Conservation (phyloP, 1,284 basidiomycete species). For the Xerocomus amazonicus region DNA sequence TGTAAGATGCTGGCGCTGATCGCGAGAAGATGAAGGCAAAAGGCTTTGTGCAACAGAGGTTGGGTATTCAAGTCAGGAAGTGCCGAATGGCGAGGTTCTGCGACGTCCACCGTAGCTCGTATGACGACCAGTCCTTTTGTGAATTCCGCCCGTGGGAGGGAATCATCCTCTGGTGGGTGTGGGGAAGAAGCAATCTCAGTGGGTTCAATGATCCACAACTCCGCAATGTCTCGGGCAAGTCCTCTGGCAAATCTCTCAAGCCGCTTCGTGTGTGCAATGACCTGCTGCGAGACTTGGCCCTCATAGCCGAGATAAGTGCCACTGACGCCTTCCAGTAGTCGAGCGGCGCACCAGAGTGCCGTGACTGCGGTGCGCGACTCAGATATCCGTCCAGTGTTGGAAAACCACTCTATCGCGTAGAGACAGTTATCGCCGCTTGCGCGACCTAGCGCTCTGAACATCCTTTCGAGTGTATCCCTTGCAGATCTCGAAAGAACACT, state of each 20-base stretch:
- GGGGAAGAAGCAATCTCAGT: conserved; percentile 12
- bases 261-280: conserved; percentile 38
- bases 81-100: conserved; percentile 43
- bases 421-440: conserved; percentile 69
- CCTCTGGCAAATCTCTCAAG: conserved; percentile 65
- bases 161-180: conserved; percentile 26
- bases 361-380: conserved; percentile 53
- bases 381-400: conserved; percentile 51
- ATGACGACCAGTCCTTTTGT: conserved; percentile 42
- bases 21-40: conserved; percentile 71
- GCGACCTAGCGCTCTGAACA: conserved; percentile 70
- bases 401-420: conserved; percentile 81
- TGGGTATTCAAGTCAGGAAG: conserved; percentile 34
- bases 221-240: conserved; percentile 60
- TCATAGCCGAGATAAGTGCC: conserved; percentile 39
- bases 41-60: conserved; percentile 51
- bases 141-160: conserved; percentile 42
- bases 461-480: conserved; percentile 53
- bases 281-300: conserved; percentile 29
- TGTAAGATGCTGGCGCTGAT: conserved; percentile 66
- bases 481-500: conserved; percentile 59
- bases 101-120: conserved; percentile 37
- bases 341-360: conserved; percentile 80
- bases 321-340: conserved; percentile 69
- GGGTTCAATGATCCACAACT: conserved; percentile 59